phyloP scores from a whole-genome alignment of 1,284 basidiomycete species.

The Puccinia triticina region DNA sequence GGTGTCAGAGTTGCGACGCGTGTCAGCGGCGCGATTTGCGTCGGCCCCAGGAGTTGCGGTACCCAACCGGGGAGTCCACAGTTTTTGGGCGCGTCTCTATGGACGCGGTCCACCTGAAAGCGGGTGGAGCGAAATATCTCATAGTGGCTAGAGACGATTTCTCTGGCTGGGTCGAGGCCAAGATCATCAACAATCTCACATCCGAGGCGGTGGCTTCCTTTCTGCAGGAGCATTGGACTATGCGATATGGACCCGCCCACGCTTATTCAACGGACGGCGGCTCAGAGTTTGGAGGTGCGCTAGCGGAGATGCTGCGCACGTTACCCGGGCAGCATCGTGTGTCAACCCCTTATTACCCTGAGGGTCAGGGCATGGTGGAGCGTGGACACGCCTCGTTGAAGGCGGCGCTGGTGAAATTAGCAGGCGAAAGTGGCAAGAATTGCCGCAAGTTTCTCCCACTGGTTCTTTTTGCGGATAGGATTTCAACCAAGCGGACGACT shows the following conservation, averaged over 20 bases:
- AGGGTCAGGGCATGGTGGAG: slow-evolving; percentile 35
- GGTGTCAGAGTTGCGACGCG: slow-evolving; percentile 12
- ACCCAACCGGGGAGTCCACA: no score
- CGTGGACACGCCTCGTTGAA: no score
- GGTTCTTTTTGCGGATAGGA: slow-evolving; percentile 18
- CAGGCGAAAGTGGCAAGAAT: no score
- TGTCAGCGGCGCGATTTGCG: no score
- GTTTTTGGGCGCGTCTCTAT: no score
- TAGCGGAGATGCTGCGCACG: neutral
- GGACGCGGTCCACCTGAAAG: no score
- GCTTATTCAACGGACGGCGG: neutral
- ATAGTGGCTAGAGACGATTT: no score
- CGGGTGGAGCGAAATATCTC: no score
- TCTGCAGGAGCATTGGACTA: slow-evolving; percentile 15
- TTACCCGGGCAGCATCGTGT: neutral
- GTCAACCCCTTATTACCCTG: slow-evolving; percentile 27
- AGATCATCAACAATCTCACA: neutral
- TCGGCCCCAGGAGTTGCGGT: no score
- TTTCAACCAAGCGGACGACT: slow-evolving; percentile 20
- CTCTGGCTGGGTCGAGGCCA: slow-evolving; percentile 39
- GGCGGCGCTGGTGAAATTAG: no score
- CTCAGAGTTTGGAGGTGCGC: neutral
- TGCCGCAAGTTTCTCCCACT: no score
- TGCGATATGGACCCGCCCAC: slow-evolving; percentile 19
- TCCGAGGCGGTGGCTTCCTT: slow-evolving; percentile 20